Conservation (phyloP, 2,329 filamentous ascomycete genomes). For the Fusarium solani-melongenae region DNA sequence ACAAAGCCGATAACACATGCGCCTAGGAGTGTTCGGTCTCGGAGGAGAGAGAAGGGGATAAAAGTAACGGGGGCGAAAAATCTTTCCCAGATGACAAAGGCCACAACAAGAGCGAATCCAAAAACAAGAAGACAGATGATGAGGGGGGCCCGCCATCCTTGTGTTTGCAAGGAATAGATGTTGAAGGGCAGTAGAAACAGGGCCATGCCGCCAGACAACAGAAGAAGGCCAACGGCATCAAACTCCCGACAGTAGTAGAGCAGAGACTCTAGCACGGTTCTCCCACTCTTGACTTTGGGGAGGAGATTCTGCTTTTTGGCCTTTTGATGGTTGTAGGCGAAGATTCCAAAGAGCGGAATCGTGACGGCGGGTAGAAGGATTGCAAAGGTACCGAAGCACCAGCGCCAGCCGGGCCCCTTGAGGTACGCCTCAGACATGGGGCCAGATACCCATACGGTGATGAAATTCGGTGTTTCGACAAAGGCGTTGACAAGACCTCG, state of each 20-base stretch:
- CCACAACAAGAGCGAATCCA: slow-evolving; percentile 65
- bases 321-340: slow-evolving; percentile 36
- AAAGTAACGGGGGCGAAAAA: slow-evolving; percentile 41
- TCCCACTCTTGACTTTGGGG: not conserved
- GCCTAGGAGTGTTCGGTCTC: slow-evolving; percentile 51
- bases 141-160: not conserved
- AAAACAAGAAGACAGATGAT: slow-evolving; percentile 60
- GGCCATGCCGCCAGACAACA: slow-evolving; percentile 65
- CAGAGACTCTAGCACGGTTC: not conserved
- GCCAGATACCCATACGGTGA: slow-evolving; percentile 49
- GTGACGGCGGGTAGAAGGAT: slow-evolving; percentile 64
- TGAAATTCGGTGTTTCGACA: slow-evolving; percentile 72
- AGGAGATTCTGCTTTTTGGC: slow-evolving; percentile 34
- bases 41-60: slow-evolving; percentile 17
- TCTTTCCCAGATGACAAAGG: slow-evolving; percentile 56
- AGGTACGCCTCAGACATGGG: slow-evolving; percentile 42
- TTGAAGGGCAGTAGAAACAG: slow-evolving; percentile 74
- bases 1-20: slow-evolving; percentile 51
- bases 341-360: slow-evolving; percentile 37
- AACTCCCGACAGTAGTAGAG: slow-evolving; percentile 56
- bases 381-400: slow-evolving; percentile 65
- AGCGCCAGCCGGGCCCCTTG: slow-evolving; percentile 42
- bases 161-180: slow-evolving; percentile 52
- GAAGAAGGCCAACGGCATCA: slow-evolving; percentile 66
- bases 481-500: slow-evolving; percentile 62